Evolutionary conservation across 179 eudicot species (phyloP), one percentile per base, ranked within the genome.

Genomic region (Monotropa hypopitys): DNA sequence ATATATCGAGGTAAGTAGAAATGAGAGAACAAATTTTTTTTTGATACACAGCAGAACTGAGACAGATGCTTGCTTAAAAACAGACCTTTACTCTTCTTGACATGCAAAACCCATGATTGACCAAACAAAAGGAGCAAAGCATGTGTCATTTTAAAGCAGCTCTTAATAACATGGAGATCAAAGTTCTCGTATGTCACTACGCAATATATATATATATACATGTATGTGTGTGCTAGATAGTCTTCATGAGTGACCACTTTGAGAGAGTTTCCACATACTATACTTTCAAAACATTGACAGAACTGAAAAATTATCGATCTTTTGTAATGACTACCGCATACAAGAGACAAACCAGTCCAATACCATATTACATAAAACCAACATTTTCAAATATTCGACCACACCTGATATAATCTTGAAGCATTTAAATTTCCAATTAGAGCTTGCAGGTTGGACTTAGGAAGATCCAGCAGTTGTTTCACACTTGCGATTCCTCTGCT

Each of bases 351-450:
- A 74, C 40, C 42, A 28, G 72, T 15, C 16, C 21, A 56, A 23
- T 54, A 40, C 43, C 46, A 23, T 26, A 53, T 56, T 18, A 65
- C 20, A 50, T 63, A 15, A 21, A 47, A 38, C 15, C 21, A 73
- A 59, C 15, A 32, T 45, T 4, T n/a, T 70, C 43, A 74, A 26
- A 57, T 30, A 59, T 8, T 79, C 26, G 20, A 26, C 8, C 77
- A 28, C 78, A 90, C 98, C 97, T 94, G 92, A 81, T 85, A 85
- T 82, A 92, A 76, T 74, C 84, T 85, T 40, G 90, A 85, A 78
- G 88, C 85, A 49, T 84, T 72, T 30, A 82, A 85, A 83, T 70
- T 88, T 82, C 89, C 91, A 70, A 87, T 78, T 35, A 88, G 40
- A 75, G 82, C 80, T 80, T 86, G 91, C 84, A 91, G 72, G 67